Evolutionary conservation across 768 basidiomycete genomes (phyloP).

Genomic region (Leucocoprinus leucothites): DNA sequence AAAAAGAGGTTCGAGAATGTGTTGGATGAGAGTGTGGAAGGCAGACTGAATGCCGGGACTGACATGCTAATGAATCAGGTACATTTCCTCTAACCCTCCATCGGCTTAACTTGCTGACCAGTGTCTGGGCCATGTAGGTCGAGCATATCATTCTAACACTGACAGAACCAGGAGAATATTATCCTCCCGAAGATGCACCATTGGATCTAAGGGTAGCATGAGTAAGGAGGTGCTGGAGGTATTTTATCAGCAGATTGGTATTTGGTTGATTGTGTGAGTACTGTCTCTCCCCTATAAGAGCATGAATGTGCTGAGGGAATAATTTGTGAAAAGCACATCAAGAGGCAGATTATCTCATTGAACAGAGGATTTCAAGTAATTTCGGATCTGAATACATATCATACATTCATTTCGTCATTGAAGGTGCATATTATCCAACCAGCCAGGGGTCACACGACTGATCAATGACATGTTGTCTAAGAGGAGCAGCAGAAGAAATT

Average conservation of each 20-base stretch:
- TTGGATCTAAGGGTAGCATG: conserved; percentile 91
- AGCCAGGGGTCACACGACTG: no score
- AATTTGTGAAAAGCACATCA: conserved; percentile 75
- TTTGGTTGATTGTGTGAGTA: conserved; percentile 76
- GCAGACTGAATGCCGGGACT: conserved; percentile 91
- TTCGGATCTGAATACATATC: conserved; percentile 92
- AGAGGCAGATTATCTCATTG: conserved; percentile 94
- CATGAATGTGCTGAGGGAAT: background rate
- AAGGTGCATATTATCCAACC: conserved; percentile 46
- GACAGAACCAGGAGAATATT: conserved; percentile 86
- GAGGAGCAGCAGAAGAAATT: conserved; percentile 42
- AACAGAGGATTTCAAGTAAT: conserved; percentile 95
- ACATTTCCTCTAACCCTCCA: conserved; percentile 11
- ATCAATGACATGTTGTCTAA: conserved; percentile 20
- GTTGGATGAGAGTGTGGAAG: conserved; percentile 91
- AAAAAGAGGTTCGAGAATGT: conserved; percentile 95
- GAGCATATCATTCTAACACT: conserved; percentile 87
- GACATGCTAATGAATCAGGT: conserved; percentile 96
- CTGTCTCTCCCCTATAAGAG: no score
- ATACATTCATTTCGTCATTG: conserved; percentile 82
- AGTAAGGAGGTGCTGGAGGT: conserved; percentile 96
- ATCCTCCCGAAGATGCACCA: conserved; percentile 75
- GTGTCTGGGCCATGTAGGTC: no score
- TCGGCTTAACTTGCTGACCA: no score
- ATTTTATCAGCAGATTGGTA: conserved; percentile 96